Base-by-base conservation (phyloP, 306 rosid species). In the Argentina anserina region DNA sequence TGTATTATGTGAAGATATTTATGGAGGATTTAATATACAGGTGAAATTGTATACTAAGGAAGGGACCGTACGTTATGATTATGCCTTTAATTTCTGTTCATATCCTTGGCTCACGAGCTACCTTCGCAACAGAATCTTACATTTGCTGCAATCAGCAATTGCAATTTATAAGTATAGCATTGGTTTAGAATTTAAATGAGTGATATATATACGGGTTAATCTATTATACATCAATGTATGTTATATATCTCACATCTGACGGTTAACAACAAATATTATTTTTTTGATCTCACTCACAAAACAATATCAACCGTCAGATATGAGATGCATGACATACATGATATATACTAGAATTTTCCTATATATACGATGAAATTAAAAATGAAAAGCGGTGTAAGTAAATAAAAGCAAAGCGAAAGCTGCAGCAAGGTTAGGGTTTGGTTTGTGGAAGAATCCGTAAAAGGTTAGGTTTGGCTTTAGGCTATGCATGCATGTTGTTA, bases 361-460 rank as follows among this genome's bases (percentile, higher is more conserved):
- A 1, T 33, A 56, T 26, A 15, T 7, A 34, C 0, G 7, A 62
- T 34, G 43, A 36, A 62, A 70, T 49, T 31, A 69, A 72, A 64
- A 34, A 2, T 47, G 39, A 25, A 74, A 74, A 15, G 64, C 21
- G 18, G 41, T 26, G 41, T 25, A 72, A 15, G 11, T 29, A 60
- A 14, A 8, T 20, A 20, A 9, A 39, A 21, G 72, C 29, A 58
- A 23, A 64, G 28, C 7, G 29, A 31, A 18, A 65, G 43, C 43
- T 62, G 45, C 43, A 33, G 42, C 39, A 49, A 50, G 18, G 55
- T 42, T 4, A 20, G 52, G 66, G 69, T 37, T 34, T 31, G 78
- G 69, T 58, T 29, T 71, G 81, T 68, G 82, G 86, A 88, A 85
- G 95, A 90, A 92, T 87, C 83, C 56, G 25, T 65, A 81, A 92